Evolutionary conservation across 2,329 filamentous ascomycete genomes (phyloP).

Genomic region (Gyromitra esculenta): DNA sequence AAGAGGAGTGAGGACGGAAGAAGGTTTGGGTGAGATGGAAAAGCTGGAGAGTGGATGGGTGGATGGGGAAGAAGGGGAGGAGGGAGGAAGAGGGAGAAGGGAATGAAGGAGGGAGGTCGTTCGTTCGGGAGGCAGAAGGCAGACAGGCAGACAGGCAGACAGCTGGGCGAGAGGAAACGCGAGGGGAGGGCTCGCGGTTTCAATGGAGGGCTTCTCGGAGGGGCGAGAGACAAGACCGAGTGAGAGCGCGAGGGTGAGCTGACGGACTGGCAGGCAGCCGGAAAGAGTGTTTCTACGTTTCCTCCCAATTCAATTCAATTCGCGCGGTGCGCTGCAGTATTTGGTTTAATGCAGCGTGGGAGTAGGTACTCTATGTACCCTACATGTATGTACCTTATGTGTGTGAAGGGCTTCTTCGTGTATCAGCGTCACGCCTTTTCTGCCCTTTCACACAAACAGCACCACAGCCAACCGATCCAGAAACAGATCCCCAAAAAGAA

Average conservation of each 20-base stretch:
- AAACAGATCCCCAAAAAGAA: not conserved
- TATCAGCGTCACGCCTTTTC: slow-evolving; percentile 14
- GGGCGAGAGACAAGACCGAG: slow-evolving; percentile 15
- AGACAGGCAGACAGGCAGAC: slow-evolving; percentile 9
- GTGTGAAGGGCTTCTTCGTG: slow-evolving; percentile 3
- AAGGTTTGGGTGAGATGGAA: slow-evolving; percentile 34
- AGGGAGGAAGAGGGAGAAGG: slow-evolving; percentile 10
- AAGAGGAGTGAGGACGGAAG: slow-evolving; percentile 21
- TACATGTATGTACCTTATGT: not conserved
- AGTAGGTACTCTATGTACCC: too few relatives aligned
- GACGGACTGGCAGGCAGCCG: not conserved
- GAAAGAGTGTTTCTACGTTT: not conserved
- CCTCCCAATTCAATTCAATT: slow-evolving; percentile 2
- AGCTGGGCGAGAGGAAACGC: slow-evolving; percentile 6
- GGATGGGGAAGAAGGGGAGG: slow-evolving; percentile 23
- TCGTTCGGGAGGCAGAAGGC: slow-evolving; percentile 16
- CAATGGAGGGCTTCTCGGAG: slow-evolving; percentile 2
- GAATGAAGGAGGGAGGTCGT: slow-evolving; percentile 17
- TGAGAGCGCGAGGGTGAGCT: slow-evolving; percentile 12
- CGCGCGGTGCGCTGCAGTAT: slow-evolving; percentile 6
- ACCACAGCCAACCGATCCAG: not conserved
- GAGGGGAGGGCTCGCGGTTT: too few relatives aligned
- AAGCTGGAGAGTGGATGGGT: slow-evolving; percentile 2
- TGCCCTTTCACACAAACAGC: slow-evolving; percentile 2
- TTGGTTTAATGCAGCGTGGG: not conserved